Base-by-base conservation (phyloP, 2,329 filamentous ascomycete species). In the Fusarium tupiense region DNA sequence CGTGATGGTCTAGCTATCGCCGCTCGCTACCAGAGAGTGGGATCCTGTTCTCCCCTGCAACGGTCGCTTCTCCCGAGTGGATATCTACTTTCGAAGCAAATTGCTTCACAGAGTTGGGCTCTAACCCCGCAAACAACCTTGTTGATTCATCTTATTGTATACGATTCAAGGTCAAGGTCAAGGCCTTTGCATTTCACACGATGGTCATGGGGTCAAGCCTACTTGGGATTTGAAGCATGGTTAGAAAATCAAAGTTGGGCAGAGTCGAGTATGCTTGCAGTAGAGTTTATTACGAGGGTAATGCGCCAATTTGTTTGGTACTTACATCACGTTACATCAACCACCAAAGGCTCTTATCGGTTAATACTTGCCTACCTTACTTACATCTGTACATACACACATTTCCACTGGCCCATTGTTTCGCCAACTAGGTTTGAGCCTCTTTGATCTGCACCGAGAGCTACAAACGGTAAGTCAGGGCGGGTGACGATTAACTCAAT, bases 71-170 rank as follows among this genome's bases (percentile, higher is more conserved):
- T 64, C 44, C 46, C 33, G 46, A 50, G 71, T 74, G 71, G 72
- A 50, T 64, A 59, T 59, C 52, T 58, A 61, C 52, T 58, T 50
- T 71, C 26, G 50, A 56, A 72, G 67, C 56, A 74, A 69, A 74
- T 74, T 74, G 52, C 72, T 63, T 53, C 35, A 52, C 26, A 54
- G 58, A 53, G 47, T 68, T 74, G 56, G 71, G 67, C 31, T 62
- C 59, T 24, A 71, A 73, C 58, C 71, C 71, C 71, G 63, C 67
- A 74, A 72, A 64, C 35, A 74, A 74, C 70, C 67, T 57, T 46
- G 67, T 49, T 53, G 31, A 40, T 72, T 73, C 67, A 72, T 74
- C 67, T 68, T 61, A 60, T 58, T 56, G 49, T 53, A 52, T 74
- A 61, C 46, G 58, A 63, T 49, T 43, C 61, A 61, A 59, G 49